Base-by-base conservation (phyloP, 495 filamentous ascomycete species). In the Cercophora sp. region DNA sequence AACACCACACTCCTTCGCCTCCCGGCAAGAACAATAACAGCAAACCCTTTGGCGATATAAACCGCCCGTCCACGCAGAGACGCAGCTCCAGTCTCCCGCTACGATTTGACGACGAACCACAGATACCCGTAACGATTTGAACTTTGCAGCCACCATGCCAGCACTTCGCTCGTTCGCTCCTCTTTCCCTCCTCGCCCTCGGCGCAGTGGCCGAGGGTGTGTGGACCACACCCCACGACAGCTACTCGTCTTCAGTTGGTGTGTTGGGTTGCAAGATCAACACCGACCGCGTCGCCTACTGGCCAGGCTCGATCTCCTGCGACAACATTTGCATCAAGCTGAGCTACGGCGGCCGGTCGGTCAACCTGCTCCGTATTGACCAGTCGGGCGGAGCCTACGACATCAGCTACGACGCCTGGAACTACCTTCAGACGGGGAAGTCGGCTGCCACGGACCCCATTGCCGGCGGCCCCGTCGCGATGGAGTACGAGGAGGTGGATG, bases 401-500 rank as follows among this genome's bases (percentile, higher is more conserved):
- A 62, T 74, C 41, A 67, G 62, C 24, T 74, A 72, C 58, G 71
- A 74, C 44, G 69, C 72, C 25, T 74, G 67, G 63, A 70, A 69
- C 54, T 72, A 66, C 27, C 70, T 76, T 4, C 54, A 63, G 27
- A 72, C 69, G 0, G 71, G 71, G 42, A 45, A 61, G 25, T 61
- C 61, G 18, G 71, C 72, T 2, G 58, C 61, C 2, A 49, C 20
- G 0, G 40, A 50, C 0, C 71, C 69, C 10, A 61, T 63, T 10
- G 58, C 62, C 1, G 68, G 73, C 43, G 70, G 73, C 6, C 48
- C 43, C 20, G 52, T 72, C 26, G 55, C 58, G 18, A 72, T 72
- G 61, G 57, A 65, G 1, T 67, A 62, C 39, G 49, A 65, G 18
- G 54, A 63, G 29, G 57, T 70, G n/a, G 42, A 65, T n/a, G 57